phyloP scores from a whole-genome alignment of 2,329 filamentous ascomycete species.

The Arthroderma sp. region DNA sequence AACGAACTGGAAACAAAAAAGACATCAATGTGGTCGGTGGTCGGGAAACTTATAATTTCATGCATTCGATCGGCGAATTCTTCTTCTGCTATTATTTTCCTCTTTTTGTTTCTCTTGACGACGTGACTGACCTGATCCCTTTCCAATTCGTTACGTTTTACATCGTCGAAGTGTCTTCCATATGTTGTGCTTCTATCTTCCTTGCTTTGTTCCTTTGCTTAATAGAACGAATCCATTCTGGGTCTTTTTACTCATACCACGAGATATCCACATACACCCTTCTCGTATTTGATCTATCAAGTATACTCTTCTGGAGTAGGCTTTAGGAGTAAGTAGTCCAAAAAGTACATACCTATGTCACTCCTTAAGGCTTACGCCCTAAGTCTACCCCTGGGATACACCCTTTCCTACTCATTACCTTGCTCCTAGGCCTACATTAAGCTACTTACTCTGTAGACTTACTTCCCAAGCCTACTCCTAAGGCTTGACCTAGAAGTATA shows the following conservation, averaged over 20 bases:
- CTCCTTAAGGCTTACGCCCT: no score
- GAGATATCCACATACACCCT: no score
- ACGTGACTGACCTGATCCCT: constrained; percentile 1
- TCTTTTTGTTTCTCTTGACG: constrained; percentile 3
- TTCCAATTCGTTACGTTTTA: constrained; percentile 1
- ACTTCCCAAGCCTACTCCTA: no score
- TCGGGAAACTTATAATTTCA: constrained; percentile 5
- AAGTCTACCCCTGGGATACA: no score
- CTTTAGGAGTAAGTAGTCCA: no score
- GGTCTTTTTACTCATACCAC: neutral
- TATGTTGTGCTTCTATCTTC: neutral
- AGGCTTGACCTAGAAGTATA: no score
- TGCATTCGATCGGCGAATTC: constrained; percentile 6
- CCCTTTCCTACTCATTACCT: no score
- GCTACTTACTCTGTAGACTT: no score
- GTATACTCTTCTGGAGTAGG: no score
- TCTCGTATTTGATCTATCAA: no score
- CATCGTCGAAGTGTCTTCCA: neutral
- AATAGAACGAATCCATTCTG: constrained; percentile 4
- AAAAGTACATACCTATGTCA: no score
- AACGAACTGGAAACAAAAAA: constrained; percentile 4
- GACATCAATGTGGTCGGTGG: constrained; percentile 4
- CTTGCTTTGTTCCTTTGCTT: neutral
- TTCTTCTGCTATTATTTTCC: neutral
- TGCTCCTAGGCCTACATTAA: no score